These are phyloP conservation scores for Barnettozyma hawaiiensis DNA, from an alignment of 1,139 yeast genomes.

Conservation along the genomic window DNA sequence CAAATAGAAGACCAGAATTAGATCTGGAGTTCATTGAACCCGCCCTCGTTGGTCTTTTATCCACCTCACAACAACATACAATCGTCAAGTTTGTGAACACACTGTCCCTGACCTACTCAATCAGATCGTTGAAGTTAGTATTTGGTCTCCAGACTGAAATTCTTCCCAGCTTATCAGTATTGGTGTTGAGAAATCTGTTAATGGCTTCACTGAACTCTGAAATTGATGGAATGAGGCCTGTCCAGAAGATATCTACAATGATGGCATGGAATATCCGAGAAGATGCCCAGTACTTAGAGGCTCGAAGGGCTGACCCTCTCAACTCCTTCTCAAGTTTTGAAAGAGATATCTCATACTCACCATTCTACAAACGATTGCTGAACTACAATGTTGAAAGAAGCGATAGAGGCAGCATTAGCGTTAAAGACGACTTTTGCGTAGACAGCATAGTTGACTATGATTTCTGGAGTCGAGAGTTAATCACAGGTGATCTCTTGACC, in stretches of 20 bases:
- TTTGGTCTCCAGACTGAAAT: conserved; percentile 22
- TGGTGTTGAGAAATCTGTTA: conserved; percentile 7
- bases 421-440: background rate
- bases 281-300: conserved; percentile 10
- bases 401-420: background rate
- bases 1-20: background rate
- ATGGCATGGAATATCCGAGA: conserved; percentile 22
- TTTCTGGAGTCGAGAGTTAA: conserved; percentile 21
- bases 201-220: background rate
- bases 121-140: conserved; percentile 11
- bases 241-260: conserved; percentile 9
- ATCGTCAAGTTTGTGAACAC: conserved; percentile 3
- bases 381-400: conserved; percentile 1
- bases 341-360: conserved; percentile 2
- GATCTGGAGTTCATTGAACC: background rate
- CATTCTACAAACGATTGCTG: conserved; percentile 9
- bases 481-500: conserved; percentile 7
- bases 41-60: conserved; percentile 12
- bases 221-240: background rate
- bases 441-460: conserved; percentile 5
- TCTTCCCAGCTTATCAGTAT: conserved; percentile 8
- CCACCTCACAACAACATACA: conserved; percentile 5
- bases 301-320: conserved; percentile 3
- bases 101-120: conserved; percentile 1
- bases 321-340: conserved; percentile 1